Percentiles rank a stretch among this genome's conserved stretches.
These are phyloP conservation scores for Mesembryanthemum crystallinum DNA, from an alignment of 148 eudicot genomes.

Conservation along the genomic window DNA sequence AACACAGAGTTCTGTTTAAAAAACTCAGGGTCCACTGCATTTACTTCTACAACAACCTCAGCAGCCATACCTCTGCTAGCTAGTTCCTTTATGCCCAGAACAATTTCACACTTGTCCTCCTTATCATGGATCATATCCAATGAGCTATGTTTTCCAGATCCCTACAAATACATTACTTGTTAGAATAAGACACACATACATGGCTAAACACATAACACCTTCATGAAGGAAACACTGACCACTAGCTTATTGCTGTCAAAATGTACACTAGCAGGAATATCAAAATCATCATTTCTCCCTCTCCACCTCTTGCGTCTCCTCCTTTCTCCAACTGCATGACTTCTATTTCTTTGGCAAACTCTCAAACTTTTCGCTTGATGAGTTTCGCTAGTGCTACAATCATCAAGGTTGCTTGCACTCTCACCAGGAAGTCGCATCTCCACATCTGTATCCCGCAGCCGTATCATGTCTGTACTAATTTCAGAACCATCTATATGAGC, in stretches of 20 bases:
- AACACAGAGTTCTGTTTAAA: conserved; percentile 56
- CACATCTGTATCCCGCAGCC: conserved; percentile 42
- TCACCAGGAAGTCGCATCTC: conserved; percentile 62
- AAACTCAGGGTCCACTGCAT: conserved; percentile 64
- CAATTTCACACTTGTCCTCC: conserved; percentile 54
- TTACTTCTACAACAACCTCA: conserved; percentile 85
- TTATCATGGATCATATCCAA: conserved; percentile 26
- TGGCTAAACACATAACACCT: conserved; percentile 9
- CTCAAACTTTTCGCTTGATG: conserved; percentile 36
- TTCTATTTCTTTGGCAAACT: conserved; percentile 47
- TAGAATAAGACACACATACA: conserved; percentile 5
- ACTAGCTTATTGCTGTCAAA: conserved; percentile 38
- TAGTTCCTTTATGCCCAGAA: conserved; percentile 75
- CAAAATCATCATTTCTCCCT: conserved; percentile 56
- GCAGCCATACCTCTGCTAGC: conserved; percentile 83
- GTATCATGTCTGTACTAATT: conserved; percentile 40
- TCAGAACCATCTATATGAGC: conserved; percentile 48
- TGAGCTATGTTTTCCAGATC: conserved; percentile 26
- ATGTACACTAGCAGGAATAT: conserved; percentile 31
- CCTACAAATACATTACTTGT: conserved; percentile 31
- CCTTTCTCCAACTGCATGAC: conserved; percentile 50
- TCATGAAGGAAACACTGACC: conserved; percentile 19
- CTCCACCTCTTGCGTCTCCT: conserved; percentile 90
- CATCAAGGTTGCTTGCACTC: conserved; percentile 46
- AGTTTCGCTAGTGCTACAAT: conserved; percentile 80